These are phyloP conservation scores for Trichoderma semiorbis DNA, from an alignment of 2,329 filamentous ascomycete species.

Conservation along the genomic window DNA sequence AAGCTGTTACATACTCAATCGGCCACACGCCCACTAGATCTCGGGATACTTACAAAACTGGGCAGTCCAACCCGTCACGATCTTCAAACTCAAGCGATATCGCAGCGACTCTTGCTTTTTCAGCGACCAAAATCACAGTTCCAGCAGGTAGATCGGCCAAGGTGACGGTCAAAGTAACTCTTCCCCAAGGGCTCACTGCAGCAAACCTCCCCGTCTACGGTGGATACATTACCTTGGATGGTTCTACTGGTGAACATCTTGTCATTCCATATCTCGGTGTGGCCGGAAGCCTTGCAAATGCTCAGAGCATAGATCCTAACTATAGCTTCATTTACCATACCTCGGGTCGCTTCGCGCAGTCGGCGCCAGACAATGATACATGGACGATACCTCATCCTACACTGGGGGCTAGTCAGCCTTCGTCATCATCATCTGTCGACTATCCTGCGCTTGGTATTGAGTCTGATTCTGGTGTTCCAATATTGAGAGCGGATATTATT, in stretches of 20 bases:
- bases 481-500: not conserved
- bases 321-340: constrained; percentile 1
- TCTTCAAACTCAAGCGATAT: constrained; percentile 46
- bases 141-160: constrained; percentile 40
- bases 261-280: constrained; percentile 42
- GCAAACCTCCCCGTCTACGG: constrained; percentile 40
- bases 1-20: constrained; percentile 50
- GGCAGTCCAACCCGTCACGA: constrained; percentile 32
- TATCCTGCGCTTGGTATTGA: not conserved
- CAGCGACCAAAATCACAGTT: constrained; percentile 42
- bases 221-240: constrained; percentile 40
- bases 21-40: constrained; percentile 49
- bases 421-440: not conserved
- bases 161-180: constrained; percentile 43
- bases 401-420: not conserved
- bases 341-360: not conserved
- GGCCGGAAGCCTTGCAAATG: constrained; percentile 22
- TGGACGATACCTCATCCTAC: constrained; percentile 4
- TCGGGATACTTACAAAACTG: constrained; percentile 45
- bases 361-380: not conserved
- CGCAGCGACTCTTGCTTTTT: constrained; percentile 42
- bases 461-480: not conserved
- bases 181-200: constrained; percentile 33
- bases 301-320: not conserved
- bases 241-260: constrained; percentile 36